These are phyloP conservation scores for Neurospora sp. DNA, from an alignment of 495 filamentous ascomycete species.

Conservation along the genomic window DNA sequence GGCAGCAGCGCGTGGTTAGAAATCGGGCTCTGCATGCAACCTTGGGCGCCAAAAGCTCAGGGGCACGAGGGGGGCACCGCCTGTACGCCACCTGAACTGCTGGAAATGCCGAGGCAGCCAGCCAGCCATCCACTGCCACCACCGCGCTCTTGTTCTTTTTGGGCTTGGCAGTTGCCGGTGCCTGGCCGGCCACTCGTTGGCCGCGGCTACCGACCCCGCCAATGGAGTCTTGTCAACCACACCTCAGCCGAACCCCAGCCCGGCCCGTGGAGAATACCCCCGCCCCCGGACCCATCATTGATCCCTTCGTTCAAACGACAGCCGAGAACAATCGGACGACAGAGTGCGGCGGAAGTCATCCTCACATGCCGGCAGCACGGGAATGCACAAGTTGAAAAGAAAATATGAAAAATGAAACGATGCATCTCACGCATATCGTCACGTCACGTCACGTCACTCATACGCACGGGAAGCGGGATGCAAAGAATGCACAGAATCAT, in stretches of 20 bases:
- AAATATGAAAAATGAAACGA: background rate
- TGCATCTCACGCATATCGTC: background rate
- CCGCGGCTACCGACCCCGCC: background rate
- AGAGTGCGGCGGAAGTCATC: background rate
- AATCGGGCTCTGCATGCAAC: background rate
- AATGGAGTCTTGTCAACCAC: background rate
- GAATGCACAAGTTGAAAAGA: background rate
- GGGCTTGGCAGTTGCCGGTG: background rate
- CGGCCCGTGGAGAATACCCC: background rate
- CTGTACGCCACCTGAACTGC: constrained; percentile 1
- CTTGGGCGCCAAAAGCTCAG: background rate
- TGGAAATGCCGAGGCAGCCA: constrained; percentile 4
- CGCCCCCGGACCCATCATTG: background rate
- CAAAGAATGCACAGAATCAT: background rate
- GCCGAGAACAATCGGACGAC: background rate
- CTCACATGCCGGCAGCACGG: background rate
- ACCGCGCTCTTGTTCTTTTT: background rate
- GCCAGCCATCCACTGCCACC: background rate
- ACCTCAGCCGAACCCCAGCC: background rate
- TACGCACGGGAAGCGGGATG: background rate
- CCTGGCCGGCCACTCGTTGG: background rate
- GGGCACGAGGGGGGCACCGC: background rate
- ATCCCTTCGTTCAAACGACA: background rate
- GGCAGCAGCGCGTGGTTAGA: constrained; percentile 1
- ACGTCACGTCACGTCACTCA: background rate